Percentiles rank a stretch among this genome's conserved stretches.
These are phyloP conservation scores for Chimonanthus salicifolius DNA, from an alignment of 164 flowering plant species.

Conservation along the genomic window DNA sequence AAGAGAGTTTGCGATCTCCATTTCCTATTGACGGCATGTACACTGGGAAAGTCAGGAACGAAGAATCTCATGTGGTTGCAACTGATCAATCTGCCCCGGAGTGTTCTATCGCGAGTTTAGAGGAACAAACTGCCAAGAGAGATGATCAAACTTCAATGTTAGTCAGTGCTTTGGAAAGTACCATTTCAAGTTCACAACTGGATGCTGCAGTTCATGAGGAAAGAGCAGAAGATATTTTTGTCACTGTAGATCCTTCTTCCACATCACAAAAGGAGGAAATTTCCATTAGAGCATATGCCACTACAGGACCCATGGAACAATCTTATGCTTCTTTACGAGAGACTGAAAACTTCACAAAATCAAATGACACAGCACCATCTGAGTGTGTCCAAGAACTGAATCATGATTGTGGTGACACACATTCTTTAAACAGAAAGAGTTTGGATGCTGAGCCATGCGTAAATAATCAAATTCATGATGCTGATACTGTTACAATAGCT, in stretches of 20 bases:
- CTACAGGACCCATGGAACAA: background rate
- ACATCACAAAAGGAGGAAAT: slow-evolving; percentile 24
- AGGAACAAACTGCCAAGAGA: slow-evolving; percentile 10
- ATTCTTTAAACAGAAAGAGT: slow-evolving; percentile 14
- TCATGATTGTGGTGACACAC: slow-evolving; percentile 13
- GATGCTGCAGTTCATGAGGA: slow-evolving; percentile 14
- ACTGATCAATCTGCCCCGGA: slow-evolving; percentile 17
- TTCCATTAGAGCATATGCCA: background rate
- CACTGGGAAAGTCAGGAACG: slow-evolving; percentile 26
- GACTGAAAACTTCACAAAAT: slow-evolving; percentile 12
- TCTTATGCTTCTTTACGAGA: slow-evolving; percentile 7
- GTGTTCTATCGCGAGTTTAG: slow-evolving; percentile 9
- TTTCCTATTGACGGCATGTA: slow-evolving; percentile 74
- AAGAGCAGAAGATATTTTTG: slow-evolving; percentile 17
- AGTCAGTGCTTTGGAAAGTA: slow-evolving; percentile 14
- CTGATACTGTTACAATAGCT: slow-evolving; percentile 9
- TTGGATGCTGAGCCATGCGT: slow-evolving; percentile 13
- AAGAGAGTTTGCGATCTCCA: slow-evolving; percentile 64
- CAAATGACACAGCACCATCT: slow-evolving; percentile 9
- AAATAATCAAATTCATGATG: slow-evolving; percentile 9
- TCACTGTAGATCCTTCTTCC: slow-evolving; percentile 20
- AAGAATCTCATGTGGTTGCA: slow-evolving; percentile 17
- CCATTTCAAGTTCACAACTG: slow-evolving; percentile 12
- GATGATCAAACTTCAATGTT: slow-evolving; percentile 15
- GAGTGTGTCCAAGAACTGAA: slow-evolving; percentile 16